Conservation (phyloP, 768 basidiomycete genomes). For the Cystofilobasidium macerans region DNA sequence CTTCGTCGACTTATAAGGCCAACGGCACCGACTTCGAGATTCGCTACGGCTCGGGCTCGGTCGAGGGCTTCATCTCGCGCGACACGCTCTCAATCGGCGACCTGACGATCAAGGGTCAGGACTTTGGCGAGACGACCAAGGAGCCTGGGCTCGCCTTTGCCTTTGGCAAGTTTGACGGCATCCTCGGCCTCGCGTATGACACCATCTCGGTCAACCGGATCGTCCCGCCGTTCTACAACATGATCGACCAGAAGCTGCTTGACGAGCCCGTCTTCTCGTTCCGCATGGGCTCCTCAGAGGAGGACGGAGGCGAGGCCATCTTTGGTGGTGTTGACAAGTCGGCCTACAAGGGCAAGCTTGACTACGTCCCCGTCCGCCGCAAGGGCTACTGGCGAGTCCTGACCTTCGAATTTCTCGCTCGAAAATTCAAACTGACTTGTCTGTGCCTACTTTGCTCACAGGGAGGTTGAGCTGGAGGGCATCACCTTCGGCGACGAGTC, state of each 20-base stretch:
- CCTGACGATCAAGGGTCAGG: conserved; percentile 57
- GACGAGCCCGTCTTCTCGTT: conserved; percentile 86
- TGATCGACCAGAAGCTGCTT: conserved; percentile 71
- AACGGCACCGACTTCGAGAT: conserved; percentile 86
- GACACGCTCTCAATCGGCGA: conserved; percentile 75
- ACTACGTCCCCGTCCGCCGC: conserved; percentile 80
- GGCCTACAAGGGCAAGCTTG: conserved; percentile 68
- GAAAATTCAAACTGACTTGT: too few relatives aligned
- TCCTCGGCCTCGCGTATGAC: conserved; percentile 80
- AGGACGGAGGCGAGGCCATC: conserved; percentile 43
- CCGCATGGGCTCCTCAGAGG: conserved; percentile 74
- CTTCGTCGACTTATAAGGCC: conserved; percentile 73
- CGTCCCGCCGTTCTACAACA: conserved; percentile 84
- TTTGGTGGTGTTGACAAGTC: conserved; percentile 46
- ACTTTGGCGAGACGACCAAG: conserved; percentile 90
- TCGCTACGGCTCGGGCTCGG: conserved; percentile 87
- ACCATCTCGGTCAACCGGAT: conserved; percentile 91
- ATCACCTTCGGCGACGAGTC: conserved; percentile 74
- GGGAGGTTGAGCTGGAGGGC: conserved; percentile 84
- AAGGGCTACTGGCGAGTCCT: conserved; percentile 71
- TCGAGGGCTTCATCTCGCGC: conserved; percentile 88
- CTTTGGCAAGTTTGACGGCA: conserved; percentile 93
- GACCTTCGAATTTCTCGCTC: conserved; percentile 26
- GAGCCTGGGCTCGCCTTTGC: conserved; percentile 97
- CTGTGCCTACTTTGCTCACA: too few relatives aligned